Conservation (phyloP, 2,329 filamentous ascomycete genomes). For the Fusarium transvaalense region DNA sequence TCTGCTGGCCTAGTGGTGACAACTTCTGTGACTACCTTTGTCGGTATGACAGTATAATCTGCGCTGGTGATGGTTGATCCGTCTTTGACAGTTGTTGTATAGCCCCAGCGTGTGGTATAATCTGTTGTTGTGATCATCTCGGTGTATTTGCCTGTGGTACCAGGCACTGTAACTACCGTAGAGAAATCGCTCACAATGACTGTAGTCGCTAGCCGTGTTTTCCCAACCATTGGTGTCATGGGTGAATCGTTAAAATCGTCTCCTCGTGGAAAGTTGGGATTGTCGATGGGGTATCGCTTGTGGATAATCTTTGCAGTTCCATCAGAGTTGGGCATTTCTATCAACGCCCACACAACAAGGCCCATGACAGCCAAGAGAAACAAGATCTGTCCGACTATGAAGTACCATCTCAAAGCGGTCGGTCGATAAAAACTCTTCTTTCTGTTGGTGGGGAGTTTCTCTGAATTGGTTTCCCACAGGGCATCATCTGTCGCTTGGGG, state of each 20-base stretch:
- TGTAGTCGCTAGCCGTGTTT: slow-evolving; percentile 30
- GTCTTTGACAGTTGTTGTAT: slow-evolving; percentile 30
- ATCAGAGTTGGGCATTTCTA: slow-evolving; percentile 45
- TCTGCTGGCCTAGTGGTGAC: slow-evolving; percentile 18
- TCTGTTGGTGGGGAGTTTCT: slow-evolving; percentile 27
- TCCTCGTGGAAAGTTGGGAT: slow-evolving; percentile 4
- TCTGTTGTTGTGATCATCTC: slow-evolving; percentile 30
- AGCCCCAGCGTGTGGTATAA: slow-evolving; percentile 21
- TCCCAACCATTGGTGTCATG: slow-evolving; percentile 4
- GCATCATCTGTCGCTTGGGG: slow-evolving; percentile 44
- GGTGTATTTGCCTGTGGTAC: slow-evolving; percentile 42
- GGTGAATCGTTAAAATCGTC: background rate
- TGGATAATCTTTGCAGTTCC: slow-evolving; percentile 36
- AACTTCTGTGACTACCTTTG: slow-evolving; percentile 28
- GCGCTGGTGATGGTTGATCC: slow-evolving; percentile 17
- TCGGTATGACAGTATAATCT: slow-evolving; percentile 23
- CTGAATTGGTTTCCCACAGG: slow-evolving; percentile 35
- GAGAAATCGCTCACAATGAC: slow-evolving; percentile 30
- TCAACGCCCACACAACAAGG: slow-evolving; percentile 42
- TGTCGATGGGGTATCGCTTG: slow-evolving; percentile 19
- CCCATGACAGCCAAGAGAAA: slow-evolving; percentile 41
- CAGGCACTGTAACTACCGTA: slow-evolving; percentile 38
- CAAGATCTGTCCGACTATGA: slow-evolving; percentile 32
- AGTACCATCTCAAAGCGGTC: slow-evolving; percentile 47
- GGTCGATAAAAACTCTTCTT: slow-evolving; percentile 43